These are phyloP conservation scores for Aspergillus udagawae DNA, from an alignment of 2,329 filamentous ascomycete genomes.

Conservation along the genomic window DNA sequence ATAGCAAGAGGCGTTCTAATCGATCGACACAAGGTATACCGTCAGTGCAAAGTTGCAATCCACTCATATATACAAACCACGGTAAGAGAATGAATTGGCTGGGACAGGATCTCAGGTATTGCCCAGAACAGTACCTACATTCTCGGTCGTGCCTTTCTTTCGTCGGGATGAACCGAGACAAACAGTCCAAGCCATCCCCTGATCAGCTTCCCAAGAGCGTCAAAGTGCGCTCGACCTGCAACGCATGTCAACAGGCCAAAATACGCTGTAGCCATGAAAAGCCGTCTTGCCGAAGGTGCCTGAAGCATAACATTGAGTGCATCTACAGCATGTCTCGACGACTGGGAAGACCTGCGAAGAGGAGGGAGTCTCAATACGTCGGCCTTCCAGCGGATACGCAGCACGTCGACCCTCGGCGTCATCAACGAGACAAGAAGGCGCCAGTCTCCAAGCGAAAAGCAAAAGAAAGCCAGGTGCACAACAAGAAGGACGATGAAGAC, in stretches of 20 bases:
- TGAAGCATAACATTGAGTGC: slow-evolving; percentile 32
- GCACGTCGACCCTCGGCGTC: not conserved
- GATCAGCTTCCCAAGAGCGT: slow-evolving; percentile 27
- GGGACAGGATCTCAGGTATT: too few relatives aligned
- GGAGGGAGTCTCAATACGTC: slow-evolving; percentile 14
- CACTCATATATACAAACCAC: not conserved
- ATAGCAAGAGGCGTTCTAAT: not conserved
- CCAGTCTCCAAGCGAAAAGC: slow-evolving; percentile 10
- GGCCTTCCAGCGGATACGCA: not conserved
- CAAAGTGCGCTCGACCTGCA: slow-evolving; percentile 36
- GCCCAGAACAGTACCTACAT: not conserved
- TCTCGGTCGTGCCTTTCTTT: not conserved
- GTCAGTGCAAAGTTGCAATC: not conserved
- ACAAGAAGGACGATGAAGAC: not conserved
- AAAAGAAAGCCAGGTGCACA: slow-evolving; percentile 2
- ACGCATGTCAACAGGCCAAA: slow-evolving; percentile 37
- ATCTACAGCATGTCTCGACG: slow-evolving; percentile 35
- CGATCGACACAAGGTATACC: not conserved
- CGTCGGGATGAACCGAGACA: slow-evolving; percentile 6
- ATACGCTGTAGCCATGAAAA: slow-evolving; percentile 37
- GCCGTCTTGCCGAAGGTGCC: slow-evolving; percentile 31
- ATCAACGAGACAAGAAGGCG: slow-evolving; percentile 6
- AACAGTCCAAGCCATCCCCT: slow-evolving; percentile 2
- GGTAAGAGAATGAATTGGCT: not conserved
- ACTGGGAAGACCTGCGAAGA: slow-evolving; percentile 32